Evolutionary conservation across 345 rosid genomes (phyloP), one percentile per base, ranked within the genome.

Genomic region (Gossypium mustelinum): DNA sequence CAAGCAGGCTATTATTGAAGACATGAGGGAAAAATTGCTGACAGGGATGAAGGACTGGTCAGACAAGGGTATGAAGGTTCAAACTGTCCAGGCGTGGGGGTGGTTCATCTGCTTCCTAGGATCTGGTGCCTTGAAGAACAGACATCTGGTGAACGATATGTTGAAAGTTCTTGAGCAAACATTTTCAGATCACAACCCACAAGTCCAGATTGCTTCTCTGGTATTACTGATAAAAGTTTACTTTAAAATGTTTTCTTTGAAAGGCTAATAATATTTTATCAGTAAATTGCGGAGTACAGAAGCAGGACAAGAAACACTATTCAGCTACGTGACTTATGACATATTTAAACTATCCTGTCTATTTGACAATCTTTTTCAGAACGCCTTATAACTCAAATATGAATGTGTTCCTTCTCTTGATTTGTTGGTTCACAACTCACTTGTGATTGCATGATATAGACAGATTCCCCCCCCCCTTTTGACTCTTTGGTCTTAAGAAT

Each of bases 171-270:
- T 76, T 9, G 90, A 89, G 74, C 73, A 76, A 76, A 82, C 89
- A 75, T 89, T 89, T 78, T 73, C 84, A 5, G 88, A 87, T 82
- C 73, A 63, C 66, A 84, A 75, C 8, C 73, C 86, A 14, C 90
- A 81, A 77, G 90, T 87, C 57, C 90, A 89, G 79, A 85, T 85
- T 60, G 84, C 90, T 78, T 84, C 92, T 66, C 85, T 59, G 92
- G 92, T 88, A 86, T 45, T 70, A 55, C 59, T 51, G n/a, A 10
- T 70, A 41, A 4, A 39, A 29, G 55, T 41, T 34, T 11, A 13
- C 9, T 56, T 68, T 9, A 22, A 44, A 43, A 20, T 7, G 18
- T 10, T 20, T 45, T 44, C 48, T 20, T 43, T 45, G 70, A 22
- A 67, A 45, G 39, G 55, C 34, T 67, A 20, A 45, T 47, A 47